Base-by-base conservation (phyloP, 2,329 filamentous ascomycete species). In the Apiospora kogelbergensis region DNA sequence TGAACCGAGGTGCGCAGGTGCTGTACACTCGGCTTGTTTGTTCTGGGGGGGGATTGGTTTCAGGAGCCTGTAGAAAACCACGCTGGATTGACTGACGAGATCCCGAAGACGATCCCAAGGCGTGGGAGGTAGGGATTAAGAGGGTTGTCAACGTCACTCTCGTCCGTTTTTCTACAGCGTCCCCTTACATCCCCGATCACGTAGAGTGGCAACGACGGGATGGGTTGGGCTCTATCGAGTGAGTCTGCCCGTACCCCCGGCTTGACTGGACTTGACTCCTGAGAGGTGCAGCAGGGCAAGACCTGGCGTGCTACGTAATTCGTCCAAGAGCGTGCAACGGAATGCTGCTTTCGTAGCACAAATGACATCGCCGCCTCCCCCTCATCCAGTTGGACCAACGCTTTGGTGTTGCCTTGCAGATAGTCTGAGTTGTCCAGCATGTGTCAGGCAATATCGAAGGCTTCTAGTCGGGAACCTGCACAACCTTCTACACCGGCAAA, bases 401-500 rank as follows among this genome's bases (percentile, higher is more conserved):
- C 53, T 30, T 60, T 60, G 53, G 37, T 17, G 53, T 60, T 60
- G 53, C 53, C 53, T 60, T 60, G 53, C 53, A 60, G 53, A 60
- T 60, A 37, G 53, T 60, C 53, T 60, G 53, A 60, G 53, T 37
- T 60, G 53, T 60, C 53, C 30, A 30, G 30, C 53, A 60, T 60
- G 53, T 60, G 53, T 60, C 53, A 60, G 53, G 53, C 30, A 60
- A 37, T 60, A 22, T 60, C 30, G 53, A 60, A 60, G 53, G 30
- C 53, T 60, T 60, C 30, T 37, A 37, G 53, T 37, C 53, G 53
- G 53, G 53, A 60, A 37, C 53, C 17, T 60, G 53, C 53, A 60
- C 53, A 33, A 60, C 53, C 26, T 60, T 60, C 53, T 37, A 60
- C 53, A 22, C 53, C 9, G 53, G 53, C 53, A 60, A n/a, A 37